Base-by-base conservation (phyloP, 2,329 filamentous ascomycete genomes). In the Neonectria neomacrospora region DNA sequence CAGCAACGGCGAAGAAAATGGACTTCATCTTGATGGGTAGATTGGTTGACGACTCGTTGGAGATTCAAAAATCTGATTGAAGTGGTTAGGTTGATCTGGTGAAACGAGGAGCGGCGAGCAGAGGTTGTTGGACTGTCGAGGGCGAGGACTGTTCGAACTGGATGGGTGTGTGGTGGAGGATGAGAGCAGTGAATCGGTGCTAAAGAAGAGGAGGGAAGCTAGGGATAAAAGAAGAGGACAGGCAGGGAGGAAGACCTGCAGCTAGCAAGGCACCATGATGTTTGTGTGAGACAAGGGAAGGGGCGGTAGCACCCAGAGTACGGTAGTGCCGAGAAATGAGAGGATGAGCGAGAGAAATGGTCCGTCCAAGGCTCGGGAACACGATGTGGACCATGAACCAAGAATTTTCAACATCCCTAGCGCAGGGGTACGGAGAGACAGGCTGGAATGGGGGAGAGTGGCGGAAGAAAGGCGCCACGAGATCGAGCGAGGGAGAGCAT, bases 21-120 rank as follows among this genome's bases (percentile, higher is more conserved):
- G 79, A 77, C 83, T 86, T 87, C 85, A 86, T 87, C 69, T 80
- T 85, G 80, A 73, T 57, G 67, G 56, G 44, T 69, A 62, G 54
- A 41, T 65, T 60, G 48, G 58, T 66, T 69, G 64, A 60, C 67
- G 41, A 54, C 58, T 67, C 30, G 65, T 47, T 45, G 53, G 20
- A 26, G 37, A 30, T 50, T 68, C 45, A 51, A 63, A 37, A 63
- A 44, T 61, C 66, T 67, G 50, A 26, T 37, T n/a, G n/a, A 23
- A 37, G 45, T 18, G 68, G 65, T 71, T 53, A 58, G 54, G 44
- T 28, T 14, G 16, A 54, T 30, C 23, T 44, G 16, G 18, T 37
- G 16, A 32, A 30, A n/a, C 12, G 32, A 48, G 37, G 8, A 32
- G 54, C 60, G 64, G 65, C 56, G 61, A 54, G 52, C 53, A 60